Percentiles rank a stretch among this genome's conserved stretches.
Evolutionary conservation across 2,329 filamentous ascomycete genomes (phyloP).

Genomic region (Epichloe baconii): DNA sequence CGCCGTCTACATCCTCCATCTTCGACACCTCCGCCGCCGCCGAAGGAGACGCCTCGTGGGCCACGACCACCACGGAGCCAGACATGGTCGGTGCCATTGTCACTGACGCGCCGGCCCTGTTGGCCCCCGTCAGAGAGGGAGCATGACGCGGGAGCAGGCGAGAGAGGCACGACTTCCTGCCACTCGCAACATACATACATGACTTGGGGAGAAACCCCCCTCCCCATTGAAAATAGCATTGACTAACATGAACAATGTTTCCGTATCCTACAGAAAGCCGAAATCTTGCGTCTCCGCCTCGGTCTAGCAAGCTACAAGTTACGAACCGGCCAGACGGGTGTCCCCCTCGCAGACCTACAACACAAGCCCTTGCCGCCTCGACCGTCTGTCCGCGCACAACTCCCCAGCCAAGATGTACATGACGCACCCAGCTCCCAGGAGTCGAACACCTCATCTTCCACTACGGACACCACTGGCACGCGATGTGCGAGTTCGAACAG

Average conservation of each 20-base stretch:
- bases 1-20: conserved; percentile 33
- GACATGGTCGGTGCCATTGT: conserved; percentile 16
- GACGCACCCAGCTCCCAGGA: not conserved
- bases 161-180: conserved; percentile 27
- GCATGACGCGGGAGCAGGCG: conserved; percentile 39
- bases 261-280: conserved; percentile 36
- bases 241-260: not conserved
- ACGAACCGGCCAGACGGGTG: conserved; percentile 54
- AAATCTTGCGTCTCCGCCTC: conserved; percentile 55
- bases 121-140: conserved; percentile 3
- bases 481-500: not conserved
- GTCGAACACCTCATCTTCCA: not conserved
- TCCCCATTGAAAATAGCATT: not conserved
- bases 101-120: conserved; percentile 1
- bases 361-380: conserved; percentile 17
- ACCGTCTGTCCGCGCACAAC: conserved; percentile 14
- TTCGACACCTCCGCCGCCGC: conserved; percentile 33
- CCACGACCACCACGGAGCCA: conserved; percentile 36
- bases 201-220: not conserved
- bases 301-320: conserved; percentile 64
- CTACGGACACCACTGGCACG: not conserved
- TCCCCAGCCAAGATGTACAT: conserved; percentile 4
- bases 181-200: no score
- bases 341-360: conserved; percentile 49
- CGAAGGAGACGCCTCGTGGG: conserved; percentile 36